These are phyloP conservation scores for Neolentinus lepideus DNA, from an alignment of 1,284 basidiomycete genomes.

Conservation along the genomic window DNA sequence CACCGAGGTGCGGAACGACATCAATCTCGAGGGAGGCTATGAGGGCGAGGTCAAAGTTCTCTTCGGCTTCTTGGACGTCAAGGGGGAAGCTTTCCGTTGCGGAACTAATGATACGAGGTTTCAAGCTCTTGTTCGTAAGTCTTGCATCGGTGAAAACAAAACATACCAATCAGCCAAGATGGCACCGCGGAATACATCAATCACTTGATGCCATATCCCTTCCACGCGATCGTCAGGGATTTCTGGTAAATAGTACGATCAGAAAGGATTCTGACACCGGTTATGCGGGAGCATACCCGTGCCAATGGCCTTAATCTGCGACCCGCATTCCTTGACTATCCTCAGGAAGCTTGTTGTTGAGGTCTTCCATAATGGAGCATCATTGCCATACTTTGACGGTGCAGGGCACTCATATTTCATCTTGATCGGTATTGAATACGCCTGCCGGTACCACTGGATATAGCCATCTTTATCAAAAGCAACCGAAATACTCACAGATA, in stretches of 20 bases:
- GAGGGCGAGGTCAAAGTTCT: constrained; percentile 83
- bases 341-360: constrained; percentile 69
- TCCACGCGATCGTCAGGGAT: constrained; percentile 58
- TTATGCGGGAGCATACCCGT: constrained; percentile 29
- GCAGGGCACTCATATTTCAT: constrained; percentile 92
- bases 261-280: neutral
- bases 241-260: constrained; percentile 24
- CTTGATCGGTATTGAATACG: constrained; percentile 86
- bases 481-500: constrained; percentile 50
- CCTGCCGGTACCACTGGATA: constrained; percentile 35
- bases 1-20: constrained; percentile 72
- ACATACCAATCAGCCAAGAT: constrained; percentile 81
- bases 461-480: constrained; percentile 4
- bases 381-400: constrained; percentile 79
- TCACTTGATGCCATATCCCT: constrained; percentile 80
- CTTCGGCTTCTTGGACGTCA: constrained; percentile 71
- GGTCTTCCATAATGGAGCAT: constrained; percentile 87
- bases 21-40: constrained; percentile 74
- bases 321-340: constrained; percentile 58
- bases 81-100: constrained; percentile 46
- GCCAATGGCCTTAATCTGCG: constrained; percentile 39
- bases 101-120: constrained; percentile 29
- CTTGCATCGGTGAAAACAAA: neutral
- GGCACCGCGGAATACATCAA: constrained; percentile 77
- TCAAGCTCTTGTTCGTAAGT: constrained; percentile 2